These are phyloP conservation scores for Podospora tetraspora DNA, from an alignment of 495 filamentous ascomycete species.

Conservation along the genomic window DNA sequence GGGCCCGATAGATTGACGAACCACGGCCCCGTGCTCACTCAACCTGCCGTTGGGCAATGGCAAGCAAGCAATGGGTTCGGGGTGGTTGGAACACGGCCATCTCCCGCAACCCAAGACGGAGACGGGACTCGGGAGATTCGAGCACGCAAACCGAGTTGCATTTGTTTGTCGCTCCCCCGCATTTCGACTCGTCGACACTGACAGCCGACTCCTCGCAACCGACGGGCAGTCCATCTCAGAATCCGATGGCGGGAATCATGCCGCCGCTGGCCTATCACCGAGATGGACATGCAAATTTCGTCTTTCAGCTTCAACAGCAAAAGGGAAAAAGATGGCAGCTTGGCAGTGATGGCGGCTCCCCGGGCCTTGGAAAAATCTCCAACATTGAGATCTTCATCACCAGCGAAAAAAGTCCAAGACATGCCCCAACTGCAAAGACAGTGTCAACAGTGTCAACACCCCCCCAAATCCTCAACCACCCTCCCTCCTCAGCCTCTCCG, in stretches of 20 bases:
- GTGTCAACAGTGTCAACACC: neutral
- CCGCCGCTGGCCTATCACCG: neutral
- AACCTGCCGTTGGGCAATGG: neutral
- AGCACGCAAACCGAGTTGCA: neutral
- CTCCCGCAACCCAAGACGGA: neutral
- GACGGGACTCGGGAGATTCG: neutral
- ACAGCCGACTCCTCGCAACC: too few species aligned
- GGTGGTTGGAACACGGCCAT: neutral
- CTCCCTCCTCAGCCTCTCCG: neutral
- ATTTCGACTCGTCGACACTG: neutral
- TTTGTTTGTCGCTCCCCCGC: neutral
- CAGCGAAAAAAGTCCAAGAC: neutral
- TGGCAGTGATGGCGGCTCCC: neutral
- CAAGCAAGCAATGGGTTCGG: constrained; percentile 7
- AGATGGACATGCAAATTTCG: neutral
- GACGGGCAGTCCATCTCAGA: too few species aligned
- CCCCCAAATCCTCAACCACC: neutral
- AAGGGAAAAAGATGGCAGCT: neutral
- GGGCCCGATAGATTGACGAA: constrained; percentile 11
- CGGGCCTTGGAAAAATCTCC: neutral
- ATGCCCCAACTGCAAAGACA: neutral
- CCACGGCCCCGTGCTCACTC: neutral
- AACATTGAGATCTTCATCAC: neutral
- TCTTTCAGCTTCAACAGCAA: neutral
- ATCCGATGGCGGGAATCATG: neutral